Evolutionary conservation across 2,329 filamentous ascomycete species (phyloP).

Genomic region (Parascedosporium putredinis): DNA sequence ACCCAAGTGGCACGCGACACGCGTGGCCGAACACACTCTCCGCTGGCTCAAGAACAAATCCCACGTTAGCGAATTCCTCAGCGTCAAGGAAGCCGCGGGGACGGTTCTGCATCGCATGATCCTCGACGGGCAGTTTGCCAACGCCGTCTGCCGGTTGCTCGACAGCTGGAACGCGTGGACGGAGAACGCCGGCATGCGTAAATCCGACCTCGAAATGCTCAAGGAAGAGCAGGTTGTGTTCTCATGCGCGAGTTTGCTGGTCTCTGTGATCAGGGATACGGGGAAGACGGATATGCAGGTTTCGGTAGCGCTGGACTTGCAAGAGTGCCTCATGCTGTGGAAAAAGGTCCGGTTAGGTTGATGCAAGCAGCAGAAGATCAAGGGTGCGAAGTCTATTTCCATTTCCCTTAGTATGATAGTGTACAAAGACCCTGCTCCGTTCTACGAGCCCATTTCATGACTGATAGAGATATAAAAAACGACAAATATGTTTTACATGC

Average conservation of each 20-base stretch:
- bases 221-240: constrained; percentile 29
- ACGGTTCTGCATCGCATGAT: constrained; percentile 42
- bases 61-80: constrained; percentile 15
- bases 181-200: constrained; percentile 43
- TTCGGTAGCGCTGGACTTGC: constrained; percentile 38
- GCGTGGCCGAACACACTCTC: constrained; percentile 33
- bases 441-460: neutral
- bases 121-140: constrained; percentile 32
- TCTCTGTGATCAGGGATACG: constrained; percentile 36
- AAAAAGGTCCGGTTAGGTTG: constrained; percentile 41
- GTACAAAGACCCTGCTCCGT: neutral
- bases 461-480: too few relatives aligned
- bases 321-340: constrained; percentile 45
- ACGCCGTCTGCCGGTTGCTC: constrained; percentile 30
- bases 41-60: constrained; percentile 29
- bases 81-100: constrained; percentile 32
- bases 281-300: constrained; percentile 32
- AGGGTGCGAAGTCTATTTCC: neutral
- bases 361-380: too few relatives aligned
- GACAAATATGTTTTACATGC: too few relatives aligned
- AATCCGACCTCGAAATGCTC: constrained; percentile 30
- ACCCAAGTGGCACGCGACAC: constrained; percentile 38
- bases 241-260: constrained; percentile 35
- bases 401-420: constrained; percentile 2
- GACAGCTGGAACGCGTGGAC: constrained; percentile 45